phyloP scores from a whole-genome alignment of 2,329 filamentous ascomycete species.

The Diplocarpon rosae region DNA sequence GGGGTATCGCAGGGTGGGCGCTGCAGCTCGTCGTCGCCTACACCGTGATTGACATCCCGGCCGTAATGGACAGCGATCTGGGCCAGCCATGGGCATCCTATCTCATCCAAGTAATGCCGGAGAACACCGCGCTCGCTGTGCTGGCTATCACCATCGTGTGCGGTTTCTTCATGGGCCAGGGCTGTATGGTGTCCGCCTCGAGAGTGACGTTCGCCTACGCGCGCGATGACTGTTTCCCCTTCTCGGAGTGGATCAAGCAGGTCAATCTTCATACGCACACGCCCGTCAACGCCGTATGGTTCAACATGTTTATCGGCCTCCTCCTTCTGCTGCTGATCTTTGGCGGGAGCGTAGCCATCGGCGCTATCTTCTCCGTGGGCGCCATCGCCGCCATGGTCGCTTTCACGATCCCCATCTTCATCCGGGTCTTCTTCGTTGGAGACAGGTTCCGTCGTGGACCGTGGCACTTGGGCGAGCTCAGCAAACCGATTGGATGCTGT shows the following conservation, averaged over 20 bases:
- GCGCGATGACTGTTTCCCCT: slow-evolving; percentile 54
- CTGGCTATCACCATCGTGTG: slow-evolving; percentile 52
- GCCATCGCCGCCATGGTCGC: slow-evolving; percentile 53
- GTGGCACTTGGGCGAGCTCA: slow-evolving; percentile 52
- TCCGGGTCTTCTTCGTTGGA: slow-evolving; percentile 47
- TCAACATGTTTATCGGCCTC: slow-evolving; percentile 48
- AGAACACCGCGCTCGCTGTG: slow-evolving; percentile 46
- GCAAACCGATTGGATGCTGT: slow-evolving; percentile 41
- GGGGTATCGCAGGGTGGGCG: slow-evolving; percentile 60
- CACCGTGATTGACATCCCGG: slow-evolving; percentile 50
- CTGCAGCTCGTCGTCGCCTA: slow-evolving; percentile 63
- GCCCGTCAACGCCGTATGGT: slow-evolving; percentile 56
- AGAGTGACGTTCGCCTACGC: slow-evolving; percentile 61
- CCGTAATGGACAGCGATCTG: slow-evolving; percentile 46
- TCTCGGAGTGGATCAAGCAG: slow-evolving; percentile 45
- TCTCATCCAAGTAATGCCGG: slow-evolving; percentile 51
- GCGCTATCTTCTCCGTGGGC: slow-evolving; percentile 56
- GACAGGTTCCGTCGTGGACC: slow-evolving; percentile 51
- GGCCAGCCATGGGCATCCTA: slow-evolving; percentile 60
- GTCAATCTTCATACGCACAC: slow-evolving; percentile 49
- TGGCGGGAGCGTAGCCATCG: slow-evolving; percentile 46
- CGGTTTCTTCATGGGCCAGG: slow-evolving; percentile 59
- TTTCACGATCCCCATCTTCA: slow-evolving; percentile 44
- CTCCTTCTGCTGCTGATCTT: slow-evolving; percentile 51
- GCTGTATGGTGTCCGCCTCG: slow-evolving; percentile 53